Base-by-base conservation (phyloP, 768 basidiomycete species). In the Trametes maxima region DNA sequence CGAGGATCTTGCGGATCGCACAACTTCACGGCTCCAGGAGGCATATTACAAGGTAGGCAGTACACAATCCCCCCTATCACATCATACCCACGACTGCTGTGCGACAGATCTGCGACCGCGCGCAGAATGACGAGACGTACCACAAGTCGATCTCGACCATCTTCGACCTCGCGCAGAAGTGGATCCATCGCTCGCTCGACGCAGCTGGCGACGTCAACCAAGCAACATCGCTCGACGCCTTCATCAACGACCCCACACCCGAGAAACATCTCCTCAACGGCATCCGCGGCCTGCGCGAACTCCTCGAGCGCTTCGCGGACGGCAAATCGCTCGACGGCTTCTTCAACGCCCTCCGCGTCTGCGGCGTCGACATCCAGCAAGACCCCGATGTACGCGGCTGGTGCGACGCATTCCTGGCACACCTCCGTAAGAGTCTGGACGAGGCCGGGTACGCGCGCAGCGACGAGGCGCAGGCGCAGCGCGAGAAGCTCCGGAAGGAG, bases 231-330 rank as follows among this genome's bases (percentile, higher is more conserved):
- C 76, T 90, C 37, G 77, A 81, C 14, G 77, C 78, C 2, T 81
- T 90, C 68, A 77, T 90, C 56, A 70, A 81, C 10, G 88, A 91
- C 52, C 81, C 85, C 17, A 84, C 87, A 0, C 77, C 81, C 3
- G 87, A 85, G 52, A 81, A 88, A 68, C 85, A 88, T 63, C 70
- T 89, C 25, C 75, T 80, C 47, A 77, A 79, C 40, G 85, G 84
- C 3, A 72, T 90, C 25, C 63, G 71, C 13, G 70, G 71, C 36
- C 60, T 81, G 0, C 74, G 74, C 37, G 65, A 64, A 5, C 72
- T 80, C n/a, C 68, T 82, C 40, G 82, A 85, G 65, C 87, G 88
- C 12, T 72, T 87, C 21, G 80, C 87, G 0, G 74, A 71, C 5
- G 74, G 75, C 21, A 81, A 75, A 53, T 77, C 82, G 2, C 77